These are phyloP conservation scores for Phoenix dactylifera DNA, from an alignment of 176 grass and related monocot species.

Conservation along the genomic window DNA sequence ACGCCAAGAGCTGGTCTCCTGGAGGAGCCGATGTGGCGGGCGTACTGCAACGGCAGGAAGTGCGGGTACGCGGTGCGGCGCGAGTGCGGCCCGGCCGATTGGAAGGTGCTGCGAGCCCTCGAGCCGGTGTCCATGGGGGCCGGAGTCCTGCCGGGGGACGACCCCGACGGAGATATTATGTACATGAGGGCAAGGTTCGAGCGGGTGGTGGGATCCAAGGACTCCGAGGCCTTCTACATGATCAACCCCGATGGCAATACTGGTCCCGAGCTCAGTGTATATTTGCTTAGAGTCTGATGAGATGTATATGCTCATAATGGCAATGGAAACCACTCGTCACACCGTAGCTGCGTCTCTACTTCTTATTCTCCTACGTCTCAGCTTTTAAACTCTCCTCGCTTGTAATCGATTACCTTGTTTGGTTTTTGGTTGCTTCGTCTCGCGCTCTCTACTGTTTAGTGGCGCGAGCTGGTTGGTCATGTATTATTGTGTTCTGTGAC, in stretches of 20 bases:
- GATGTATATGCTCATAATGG: not conserved
- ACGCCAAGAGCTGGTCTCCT: constrained; percentile 4
- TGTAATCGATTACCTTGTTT: not conserved
- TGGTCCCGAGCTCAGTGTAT: constrained; percentile 77
- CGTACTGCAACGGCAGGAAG: constrained; percentile 89
- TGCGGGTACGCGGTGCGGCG: constrained; percentile 67
- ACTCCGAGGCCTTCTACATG: constrained; percentile 95
- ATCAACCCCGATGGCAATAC: constrained; percentile 71
- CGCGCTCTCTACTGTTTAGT: constrained; percentile 31
- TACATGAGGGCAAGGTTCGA: constrained; percentile 90
- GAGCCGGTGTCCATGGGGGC: constrained; percentile 74
- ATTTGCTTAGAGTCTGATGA: constrained; percentile 65
- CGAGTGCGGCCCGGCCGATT: constrained; percentile 69
- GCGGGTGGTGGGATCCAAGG: constrained; percentile 70
- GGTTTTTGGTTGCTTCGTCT: constrained; percentile 21
- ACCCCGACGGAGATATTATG: constrained; percentile 39
- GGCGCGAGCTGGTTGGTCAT: no score
- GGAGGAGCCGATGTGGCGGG: constrained; percentile 74
- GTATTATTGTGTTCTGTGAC: no score
- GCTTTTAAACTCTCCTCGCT: not conserved
- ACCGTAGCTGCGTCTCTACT: constrained; percentile 6
- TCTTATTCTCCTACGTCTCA: constrained; percentile 6
- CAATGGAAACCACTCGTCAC: constrained; percentile 13
- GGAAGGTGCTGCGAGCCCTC: constrained; percentile 50
- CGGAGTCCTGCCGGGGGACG: constrained; percentile 61